Base-by-base conservation (phyloP, 139 green algal species). In the Closterium sp. region DNA sequence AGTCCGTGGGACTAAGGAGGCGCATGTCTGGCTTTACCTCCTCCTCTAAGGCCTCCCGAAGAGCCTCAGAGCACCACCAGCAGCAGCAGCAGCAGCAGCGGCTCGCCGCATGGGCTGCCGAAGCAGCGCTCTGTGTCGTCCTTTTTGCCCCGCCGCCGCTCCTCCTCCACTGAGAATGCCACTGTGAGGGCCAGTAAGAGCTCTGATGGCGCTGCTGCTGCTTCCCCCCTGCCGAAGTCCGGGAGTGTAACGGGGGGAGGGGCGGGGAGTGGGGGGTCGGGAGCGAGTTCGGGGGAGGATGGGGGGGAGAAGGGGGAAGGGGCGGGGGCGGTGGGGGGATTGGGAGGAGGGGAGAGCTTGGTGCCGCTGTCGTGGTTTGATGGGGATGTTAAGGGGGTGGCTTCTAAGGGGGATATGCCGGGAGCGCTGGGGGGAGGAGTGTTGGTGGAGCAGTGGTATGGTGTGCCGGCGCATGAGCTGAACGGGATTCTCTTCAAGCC, bases 361-460 rank as follows among this genome's bases (percentile, higher is more conserved):
- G 17, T 91, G 79, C 31, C 89, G 3, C 22, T n/a, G 24, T 84
- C 89, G 79, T 94, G 89, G 92, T 94, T 94, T 87, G 89, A 90
- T 7, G 90, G 94, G 70, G 89, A 93, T n/a, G 2, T 62, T 29
- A 90, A 24, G 27, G 28, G 73, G 31, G 89, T 84, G 29, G 28
- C 89, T 10, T 79, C 29, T 45, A 50, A 31, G 42, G 91, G 70
- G 89, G 29, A 45, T 29, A 91, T 94, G 31, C 92, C 92, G 1
- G 90, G 89, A 9, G 89, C 92, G 7, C 84, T 92, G 45, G 28
- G 90, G 31, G 92, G 92, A 29, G 92, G 92, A 24, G 86, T 90
- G 27, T 1, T 94, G 24, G 24, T 93, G 31, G 89, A 94, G 22
- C 73, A 93, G 79, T 27, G 28, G 34, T 94, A 86, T 29, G 88